A percentile compares a stretch with the other conserved stretches of the same genome.
phyloP scores from a whole-genome alignment of 176 grass and related monocot genomes.

The Miscanthus lutarioriparius region DNA sequence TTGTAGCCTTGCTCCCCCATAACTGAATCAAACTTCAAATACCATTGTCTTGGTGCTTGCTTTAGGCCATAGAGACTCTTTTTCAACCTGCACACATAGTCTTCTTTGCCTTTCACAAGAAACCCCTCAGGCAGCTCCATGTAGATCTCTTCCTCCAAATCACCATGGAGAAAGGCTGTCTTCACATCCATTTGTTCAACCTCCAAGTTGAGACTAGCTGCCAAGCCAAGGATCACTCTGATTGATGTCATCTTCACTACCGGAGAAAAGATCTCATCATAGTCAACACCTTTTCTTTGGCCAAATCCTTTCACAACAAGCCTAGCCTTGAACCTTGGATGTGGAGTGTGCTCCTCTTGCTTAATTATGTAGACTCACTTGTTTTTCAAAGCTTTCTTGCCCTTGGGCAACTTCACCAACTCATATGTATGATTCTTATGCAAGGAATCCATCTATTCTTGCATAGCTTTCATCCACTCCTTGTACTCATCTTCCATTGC shows the following conservation, averaged over 20 bases:
- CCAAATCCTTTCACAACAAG: constrained; percentile 15
- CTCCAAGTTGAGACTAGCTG: background rate
- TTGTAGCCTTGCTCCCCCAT: constrained; percentile 3
- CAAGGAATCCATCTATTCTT: constrained; percentile 9
- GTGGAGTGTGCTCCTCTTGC: background rate
- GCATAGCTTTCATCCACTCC: background rate
- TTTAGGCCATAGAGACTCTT: constrained; percentile 24
- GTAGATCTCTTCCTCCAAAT: constrained; percentile 22
- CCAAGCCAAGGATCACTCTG: background rate
- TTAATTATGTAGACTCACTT: constrained; percentile 12
- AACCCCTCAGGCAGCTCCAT: constrained; percentile 20
- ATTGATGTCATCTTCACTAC: constrained; percentile 19
- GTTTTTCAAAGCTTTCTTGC: background rate
- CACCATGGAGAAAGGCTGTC: constrained; percentile 2
- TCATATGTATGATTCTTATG: constrained; percentile 13
- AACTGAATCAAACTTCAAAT: background rate
- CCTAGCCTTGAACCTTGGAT: background rate
- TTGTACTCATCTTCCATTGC: constrained; percentile 1
- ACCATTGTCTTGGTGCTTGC: constrained; percentile 12
- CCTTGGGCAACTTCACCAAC: background rate
- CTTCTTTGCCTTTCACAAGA: background rate
- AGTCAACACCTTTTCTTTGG: background rate
- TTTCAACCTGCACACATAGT: background rate
- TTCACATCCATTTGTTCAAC: constrained; percentile 27
- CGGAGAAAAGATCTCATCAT: background rate